Evolutionary conservation across 805 yeast genomes (phyloP), one percentile per base, ranked within the genome.

Genomic region (Yueomyces sinensis): DNA sequence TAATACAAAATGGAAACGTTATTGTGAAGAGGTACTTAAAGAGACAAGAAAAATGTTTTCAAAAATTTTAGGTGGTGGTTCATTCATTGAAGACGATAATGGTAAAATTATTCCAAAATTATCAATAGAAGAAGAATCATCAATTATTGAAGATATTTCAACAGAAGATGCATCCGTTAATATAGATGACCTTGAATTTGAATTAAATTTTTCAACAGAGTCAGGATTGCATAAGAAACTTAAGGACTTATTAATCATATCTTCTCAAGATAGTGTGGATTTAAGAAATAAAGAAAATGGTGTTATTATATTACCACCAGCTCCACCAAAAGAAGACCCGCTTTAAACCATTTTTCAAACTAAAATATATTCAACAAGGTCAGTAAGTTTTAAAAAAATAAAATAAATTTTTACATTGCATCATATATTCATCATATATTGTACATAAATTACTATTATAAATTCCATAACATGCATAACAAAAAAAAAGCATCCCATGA

Each of bases 31-130:
- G 27, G 50, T 51, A 13, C 37, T 52, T 31, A 49, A 43, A 37
- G 58, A 47, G 37, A 52, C 52, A 31, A 49, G 54, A 33, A 36
- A 46, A 20, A 52, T 53, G 57, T 53, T 50, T 37, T 50, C 58
- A 9, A 52, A 49, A 38, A 53, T 53, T 34, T 31, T 53, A 3
- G 56, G 58, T 16, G 58, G 56, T 11, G 56, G 52, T n/a, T 45
- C 45, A 7, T 50, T 45, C 34, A 42, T 49, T 13, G 52, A 49
- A 24, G 54, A 50, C 33, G 48, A 43, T 9, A 39, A 41, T 29
- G 48, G 48, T 24, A 44, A 44, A 31, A 46, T 46, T 19, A 38
- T 43, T n/a, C 50, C 50, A 4, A 43, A 42, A 29, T 35, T 46
- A 5, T 7, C 7, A 7, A 20, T 20, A 7, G 24, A 20, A 20